Evolutionary conservation across 2,329 filamentous ascomycete genomes (phyloP).

Genomic region (Lecanicillium sp.): DNA sequence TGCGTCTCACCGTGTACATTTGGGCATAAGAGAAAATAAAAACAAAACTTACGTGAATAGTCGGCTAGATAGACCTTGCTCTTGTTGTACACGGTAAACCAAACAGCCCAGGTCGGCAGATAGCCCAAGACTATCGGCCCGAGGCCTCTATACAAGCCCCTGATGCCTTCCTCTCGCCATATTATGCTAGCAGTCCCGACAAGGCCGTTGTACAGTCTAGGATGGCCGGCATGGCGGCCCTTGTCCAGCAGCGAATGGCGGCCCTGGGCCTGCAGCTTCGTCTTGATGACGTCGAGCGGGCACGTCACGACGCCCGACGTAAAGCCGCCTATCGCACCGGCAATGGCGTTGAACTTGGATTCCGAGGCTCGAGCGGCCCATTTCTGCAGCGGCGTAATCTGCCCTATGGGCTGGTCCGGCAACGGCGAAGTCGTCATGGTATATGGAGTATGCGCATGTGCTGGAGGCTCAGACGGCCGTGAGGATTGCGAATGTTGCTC

Average conservation of each 20-base stretch:
- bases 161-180: conserved; percentile 78
- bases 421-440: conserved; percentile 25
- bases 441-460: conserved; percentile 29
- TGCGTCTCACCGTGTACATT: too few species aligned
- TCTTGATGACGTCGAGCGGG: conserved; percentile 98
- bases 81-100: conserved; percentile 92
- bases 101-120: conserved; percentile 95
- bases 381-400: conserved; percentile 39
- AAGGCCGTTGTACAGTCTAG: conserved; percentile 72
- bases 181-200: conserved; percentile 80
- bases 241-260: conserved; percentile 56
- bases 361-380: conserved; percentile 51
- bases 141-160: conserved; percentile 86
- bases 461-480: conserved; percentile 19
- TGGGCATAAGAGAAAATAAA: not conserved
- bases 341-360: conserved; percentile 69
- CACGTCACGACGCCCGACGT: conserved; percentile 92
- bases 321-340: conserved; percentile 82
- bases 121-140: conserved; percentile 94
- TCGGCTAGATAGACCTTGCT: conserved; percentile 67
- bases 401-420: conserved; percentile 15
- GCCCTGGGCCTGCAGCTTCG: conserved; percentile 91
- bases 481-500: conserved; percentile 30
- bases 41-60: conserved; percentile 45
- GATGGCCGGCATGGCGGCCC: conserved; percentile 38